Evolutionary conservation across 2,329 filamentous ascomycete genomes (phyloP), one percentile per base, ranked within the genome.

Genomic region (Microthyrium microscopicum): DNA sequence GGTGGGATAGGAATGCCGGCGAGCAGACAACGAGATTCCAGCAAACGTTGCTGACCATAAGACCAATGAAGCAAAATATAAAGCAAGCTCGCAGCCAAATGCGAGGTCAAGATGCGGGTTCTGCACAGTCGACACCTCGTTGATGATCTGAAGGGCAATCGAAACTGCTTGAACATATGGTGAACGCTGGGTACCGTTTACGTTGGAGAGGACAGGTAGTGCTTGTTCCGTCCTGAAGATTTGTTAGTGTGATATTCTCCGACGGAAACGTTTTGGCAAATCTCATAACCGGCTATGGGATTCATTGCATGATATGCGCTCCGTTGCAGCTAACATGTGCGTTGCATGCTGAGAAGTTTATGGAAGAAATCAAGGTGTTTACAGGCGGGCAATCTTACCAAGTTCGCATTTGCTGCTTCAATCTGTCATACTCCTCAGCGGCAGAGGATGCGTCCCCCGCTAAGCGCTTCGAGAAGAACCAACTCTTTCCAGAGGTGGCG

Each of bases 401-500:
- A 2, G 44, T 40, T 8, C 44, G 43, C 5, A 58, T 42, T 2
- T 45, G 48, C 3, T 42, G 37, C 36, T 54, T 56, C 5, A 52
- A 40, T 5, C 28, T 37, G 12, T 41, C 37, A 38, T 53, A 57
- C n/a, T 51, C 48, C 11, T 45, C 44, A 5, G 44, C 43, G 11
- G 47, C 46, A n/a, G 31, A 24, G 17, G 47, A 37, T 3, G 61
- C 43, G 31, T 61, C 60, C 37, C 58, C 54, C 1, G 48, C 53
- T n/a, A 62, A 44, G 6, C 37, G 35, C 36, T 58, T 55, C 1
- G 46, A 53, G 15, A 61, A 43, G 4, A 60, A 48, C 58, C 58
- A 63, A 12, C 55, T 52, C 33, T 62, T 57, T 22, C 58, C 57
- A 4, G 55, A 51, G 0, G 61, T 51, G 20, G 58, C 57, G 11